phyloP scores from a whole-genome alignment of 129 eudicot genomes.

The Tagetes erecta region DNA sequence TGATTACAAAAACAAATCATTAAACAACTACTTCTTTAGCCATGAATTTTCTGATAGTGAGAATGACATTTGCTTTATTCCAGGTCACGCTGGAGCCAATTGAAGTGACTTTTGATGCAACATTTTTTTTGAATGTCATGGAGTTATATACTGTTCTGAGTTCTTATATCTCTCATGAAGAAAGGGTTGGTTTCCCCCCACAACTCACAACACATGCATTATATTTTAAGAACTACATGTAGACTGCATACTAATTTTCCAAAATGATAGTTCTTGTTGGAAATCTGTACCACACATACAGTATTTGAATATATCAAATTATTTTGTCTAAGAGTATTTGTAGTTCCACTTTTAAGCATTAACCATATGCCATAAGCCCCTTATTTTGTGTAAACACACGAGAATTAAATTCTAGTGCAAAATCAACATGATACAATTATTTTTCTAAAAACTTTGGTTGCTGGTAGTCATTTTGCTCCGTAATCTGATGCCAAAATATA shows the following conservation, averaged over 20 bases:
- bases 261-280: background rate
- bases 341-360: constrained; percentile 3
- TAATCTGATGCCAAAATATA: constrained; percentile 9
- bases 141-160: constrained; percentile 50
- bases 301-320: constrained; percentile 5
- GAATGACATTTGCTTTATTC: constrained; percentile 24
- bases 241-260: background rate
- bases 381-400: constrained; percentile 16
- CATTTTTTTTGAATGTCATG: constrained; percentile 48
- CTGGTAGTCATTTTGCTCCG: background rate
- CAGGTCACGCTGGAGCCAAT: constrained; percentile 74
- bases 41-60: constrained; percentile 20
- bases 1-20: constrained; percentile 17
- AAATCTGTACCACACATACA: background rate
- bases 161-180: constrained; percentile 48
- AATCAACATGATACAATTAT: background rate
- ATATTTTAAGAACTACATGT: constrained; percentile 5
- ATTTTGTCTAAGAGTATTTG: constrained; percentile 6
- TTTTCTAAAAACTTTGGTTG: background rate
- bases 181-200: constrained; percentile 52
- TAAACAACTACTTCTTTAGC: constrained; percentile 19
- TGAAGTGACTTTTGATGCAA: constrained; percentile 58
- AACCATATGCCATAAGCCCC: background rate
- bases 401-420: background rate
- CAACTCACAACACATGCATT: constrained; percentile 17